Conservation (phyloP, 1,284 basidiomycete species). For the Mycosarcoma mackinlayi region DNA sequence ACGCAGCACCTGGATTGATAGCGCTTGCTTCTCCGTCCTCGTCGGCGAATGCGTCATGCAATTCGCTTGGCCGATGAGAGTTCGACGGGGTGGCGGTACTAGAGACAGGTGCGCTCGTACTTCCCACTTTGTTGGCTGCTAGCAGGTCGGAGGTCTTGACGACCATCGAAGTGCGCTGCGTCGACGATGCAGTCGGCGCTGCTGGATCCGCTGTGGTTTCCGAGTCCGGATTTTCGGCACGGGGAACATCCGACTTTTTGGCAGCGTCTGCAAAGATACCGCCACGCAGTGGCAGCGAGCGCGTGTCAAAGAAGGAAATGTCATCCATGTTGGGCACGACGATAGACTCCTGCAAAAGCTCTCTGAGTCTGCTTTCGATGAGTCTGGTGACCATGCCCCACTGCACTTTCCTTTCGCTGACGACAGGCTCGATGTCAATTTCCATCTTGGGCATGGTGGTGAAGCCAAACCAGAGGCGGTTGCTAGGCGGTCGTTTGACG, state of each 20-base stretch:
- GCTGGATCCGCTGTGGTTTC: conserved; percentile 10
- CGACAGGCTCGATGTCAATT: conserved; percentile 88
- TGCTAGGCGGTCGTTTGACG: conserved; percentile 94
- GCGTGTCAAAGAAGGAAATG: conserved; percentile 90
- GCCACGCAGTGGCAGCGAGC: conserved; percentile 75
- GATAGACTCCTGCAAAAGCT: conserved; percentile 89
- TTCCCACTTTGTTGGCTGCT: conserved; percentile 23
- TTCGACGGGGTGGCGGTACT: conserved; percentile 34
- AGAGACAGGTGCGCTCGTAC: conserved; percentile 44
- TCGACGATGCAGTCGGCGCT: not conserved
- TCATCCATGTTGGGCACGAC: conserved; percentile 98
- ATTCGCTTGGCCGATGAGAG: conserved; percentile 8
- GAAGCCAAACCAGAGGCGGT: conserved; percentile 97
- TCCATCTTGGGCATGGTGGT: conserved; percentile 91
- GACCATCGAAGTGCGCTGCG: not conserved
- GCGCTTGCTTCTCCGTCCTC: conserved; percentile 26
- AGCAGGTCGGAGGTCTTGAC: conserved; percentile 31
- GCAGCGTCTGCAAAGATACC: conserved; percentile 89
- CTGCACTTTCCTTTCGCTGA: conserved; percentile 88
- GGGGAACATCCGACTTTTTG: conserved; percentile 27
- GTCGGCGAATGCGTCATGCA: not conserved
- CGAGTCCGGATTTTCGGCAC: conserved; percentile 9
- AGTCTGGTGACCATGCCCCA: conserved; percentile 90
- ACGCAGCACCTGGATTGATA: conserved; percentile 7
- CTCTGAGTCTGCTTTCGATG: conserved; percentile 87